Conservation (phyloP, 345 rosid genomes). For the Eucalyptus paniculata region DNA sequence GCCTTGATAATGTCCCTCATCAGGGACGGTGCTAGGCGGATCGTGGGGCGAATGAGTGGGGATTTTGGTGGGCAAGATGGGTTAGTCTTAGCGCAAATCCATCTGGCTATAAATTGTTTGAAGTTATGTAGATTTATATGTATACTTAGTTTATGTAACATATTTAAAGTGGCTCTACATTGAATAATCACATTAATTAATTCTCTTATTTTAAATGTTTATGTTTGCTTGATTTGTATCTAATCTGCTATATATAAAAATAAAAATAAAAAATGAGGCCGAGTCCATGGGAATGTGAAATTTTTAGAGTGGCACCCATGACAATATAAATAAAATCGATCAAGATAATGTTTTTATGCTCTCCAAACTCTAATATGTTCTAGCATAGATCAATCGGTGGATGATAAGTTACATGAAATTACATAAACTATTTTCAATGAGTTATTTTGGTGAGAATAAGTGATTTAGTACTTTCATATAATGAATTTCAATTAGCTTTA, state of each 20-base stretch:
- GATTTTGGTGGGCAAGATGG: not conserved
- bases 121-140: not conserved
- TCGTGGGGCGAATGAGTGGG: not conserved
- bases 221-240: not conserved
- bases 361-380: not conserved
- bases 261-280: fast-evolving
- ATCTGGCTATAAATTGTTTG: not conserved
- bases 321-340: not conserved
- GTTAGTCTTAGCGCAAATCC: not conserved
- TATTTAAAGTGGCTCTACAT: not conserved
- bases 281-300: not conserved
- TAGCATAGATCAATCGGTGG: not conserved
- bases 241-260: no score
- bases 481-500: not conserved
- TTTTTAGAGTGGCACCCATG: not conserved
- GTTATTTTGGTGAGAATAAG: not conserved
- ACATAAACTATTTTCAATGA: not conserved
- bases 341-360: not conserved
- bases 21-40: not conserved
- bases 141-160: not conserved
- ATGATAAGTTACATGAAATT: not conserved
- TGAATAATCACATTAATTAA: no score
- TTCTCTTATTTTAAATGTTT: not conserved
- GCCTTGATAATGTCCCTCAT: not conserved
- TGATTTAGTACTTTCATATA: not conserved